Percentiles rank a stretch among this genome's conserved stretches.
These are phyloP conservation scores for Luffa aegyptiaca DNA, from an alignment of 306 rosid genomes.

Conservation along the genomic window DNA sequence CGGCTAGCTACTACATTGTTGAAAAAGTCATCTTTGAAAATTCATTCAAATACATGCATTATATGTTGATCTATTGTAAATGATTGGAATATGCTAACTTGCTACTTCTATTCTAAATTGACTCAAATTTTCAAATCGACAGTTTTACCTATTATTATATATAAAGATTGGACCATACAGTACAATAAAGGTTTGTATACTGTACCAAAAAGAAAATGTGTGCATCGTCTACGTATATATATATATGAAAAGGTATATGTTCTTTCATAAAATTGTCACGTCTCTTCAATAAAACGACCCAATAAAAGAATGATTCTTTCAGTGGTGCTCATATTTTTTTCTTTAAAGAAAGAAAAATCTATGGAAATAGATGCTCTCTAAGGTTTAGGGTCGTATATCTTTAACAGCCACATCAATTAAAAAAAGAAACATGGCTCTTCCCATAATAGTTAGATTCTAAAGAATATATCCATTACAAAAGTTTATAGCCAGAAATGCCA, in stretches of 20 bases:
- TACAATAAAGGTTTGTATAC: neutral
- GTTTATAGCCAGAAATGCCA: neutral
- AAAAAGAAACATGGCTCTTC: neutral
- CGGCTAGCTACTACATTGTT: neutral
- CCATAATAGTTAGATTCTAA: neutral
- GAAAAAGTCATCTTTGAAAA: neutral
- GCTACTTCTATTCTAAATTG: neutral
- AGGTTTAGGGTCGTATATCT: neutral
- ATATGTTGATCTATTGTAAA: neutral
- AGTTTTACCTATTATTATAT: too few relatives aligned
- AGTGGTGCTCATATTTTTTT: neutral
- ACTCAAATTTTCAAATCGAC: neutral
- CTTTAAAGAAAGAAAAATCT: neutral
- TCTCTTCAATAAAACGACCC: neutral
- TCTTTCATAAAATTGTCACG: neutral
- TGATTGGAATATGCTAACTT: neutral
- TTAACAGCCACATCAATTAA: neutral
- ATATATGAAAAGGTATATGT: neutral
- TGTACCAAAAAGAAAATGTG: neutral
- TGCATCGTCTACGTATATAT: neutral
- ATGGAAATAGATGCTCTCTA: neutral
- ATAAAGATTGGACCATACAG: too few relatives aligned
- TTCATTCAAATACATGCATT: neutral
- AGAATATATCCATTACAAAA: neutral
- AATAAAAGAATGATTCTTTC: neutral